Percentiles rank a stretch among this genome's conserved stretches.
Conservation (phyloP, 2,329 filamentous ascomycete species). For the Penicillium nordicum region DNA sequence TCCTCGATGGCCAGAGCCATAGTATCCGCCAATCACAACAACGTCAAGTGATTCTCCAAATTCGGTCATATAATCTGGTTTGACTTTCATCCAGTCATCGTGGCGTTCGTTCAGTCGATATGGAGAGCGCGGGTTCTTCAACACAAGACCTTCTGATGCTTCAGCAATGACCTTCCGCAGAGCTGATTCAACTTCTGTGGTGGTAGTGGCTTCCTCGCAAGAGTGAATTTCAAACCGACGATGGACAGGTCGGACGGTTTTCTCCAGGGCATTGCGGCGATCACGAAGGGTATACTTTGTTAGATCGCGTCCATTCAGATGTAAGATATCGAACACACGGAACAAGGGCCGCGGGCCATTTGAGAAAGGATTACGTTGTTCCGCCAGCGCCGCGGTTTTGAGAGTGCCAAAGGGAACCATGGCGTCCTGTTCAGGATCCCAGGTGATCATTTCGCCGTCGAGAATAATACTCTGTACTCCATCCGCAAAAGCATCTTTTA, state of each 20-base stretch:
- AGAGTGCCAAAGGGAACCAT: slow-evolving; percentile 88
- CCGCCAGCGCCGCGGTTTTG: slow-evolving; percentile 81
- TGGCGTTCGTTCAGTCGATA: slow-evolving; percentile 88
- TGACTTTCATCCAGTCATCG: slow-evolving; percentile 97
- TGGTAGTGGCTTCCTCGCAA: slow-evolving; percentile 62
- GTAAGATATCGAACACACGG: slow-evolving; percentile 85
- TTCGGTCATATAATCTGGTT: slow-evolving; percentile 96
- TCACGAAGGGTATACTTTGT: slow-evolving; percentile 81
- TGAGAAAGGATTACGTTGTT: slow-evolving; percentile 67
- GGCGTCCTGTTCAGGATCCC: slow-evolving; percentile 81
- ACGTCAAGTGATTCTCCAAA: slow-evolving; percentile 93
- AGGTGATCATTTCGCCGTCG: slow-evolving; percentile 98
- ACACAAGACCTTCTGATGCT: slow-evolving; percentile 81
- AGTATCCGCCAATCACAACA: slow-evolving; percentile 87
- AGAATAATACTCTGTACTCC: slow-evolving; percentile 83
- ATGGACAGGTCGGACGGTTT: slow-evolving; percentile 65
- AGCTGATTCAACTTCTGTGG: slow-evolving; percentile 71
- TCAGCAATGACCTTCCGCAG: slow-evolving; percentile 81
- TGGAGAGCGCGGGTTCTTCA: slow-evolving; percentile 86
- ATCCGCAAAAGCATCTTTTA: slow-evolving; percentile 71
- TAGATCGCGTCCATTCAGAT: slow-evolving; percentile 75
- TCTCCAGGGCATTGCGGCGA: slow-evolving; percentile 69
- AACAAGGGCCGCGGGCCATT: slow-evolving; percentile 72
- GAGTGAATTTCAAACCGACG: slow-evolving; percentile 80
- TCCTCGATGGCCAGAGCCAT: slow-evolving; percentile 79